Base-by-base conservation (phyloP, 108 stramenopile genomes). In the Nitzschia sp. region DNA sequence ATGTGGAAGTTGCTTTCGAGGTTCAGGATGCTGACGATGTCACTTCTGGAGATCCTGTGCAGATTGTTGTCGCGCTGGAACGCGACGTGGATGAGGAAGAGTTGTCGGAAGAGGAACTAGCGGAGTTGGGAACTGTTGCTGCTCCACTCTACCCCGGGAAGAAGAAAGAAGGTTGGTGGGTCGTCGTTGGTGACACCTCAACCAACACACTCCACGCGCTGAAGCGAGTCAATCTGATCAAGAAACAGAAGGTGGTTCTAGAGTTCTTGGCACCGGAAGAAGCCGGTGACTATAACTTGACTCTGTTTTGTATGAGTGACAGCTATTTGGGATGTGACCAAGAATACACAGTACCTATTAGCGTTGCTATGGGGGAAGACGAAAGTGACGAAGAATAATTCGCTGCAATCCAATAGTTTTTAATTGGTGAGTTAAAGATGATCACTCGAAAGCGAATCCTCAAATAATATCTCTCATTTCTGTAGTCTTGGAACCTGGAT, bases 271-370 rank as follows among this genome's bases (percentile, higher is more conserved):
- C 97, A n/a, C 98, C 98, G 7, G 94, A 94, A 43, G 84, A 91
- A 63, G 83, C 93, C 34, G 98, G 98, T 50, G 90, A 96, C 66
- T 94, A 97, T 75, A 78, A 90, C 20, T 67, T 98, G 48, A 86
- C 90, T 25, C 80, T 99, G 51, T 97, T 94, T 76, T 89, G 98
- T 64, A 98, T 99, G 95, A 97, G 97, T 71, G 98, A 99, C 70
- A 89, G 90, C 65, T 98, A 98, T 72, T 53, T 97, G 58, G 98
- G 98, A 14, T 96, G 90, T 64, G 97, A 99, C 63, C 96, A 98
- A 77, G 97, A 98, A 71, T 97, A 97, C 80, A 70, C 78, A 25
- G 65, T 99, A 20, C 76, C 89, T 37, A 67, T 99, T 7, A 86
- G 77, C 52, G 93, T 98, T 9, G 91, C 80, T 42, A 83, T 65